phyloP scores from a whole-genome alignment of 768 basidiomycete species.

The Tulasnella sp. region DNA sequence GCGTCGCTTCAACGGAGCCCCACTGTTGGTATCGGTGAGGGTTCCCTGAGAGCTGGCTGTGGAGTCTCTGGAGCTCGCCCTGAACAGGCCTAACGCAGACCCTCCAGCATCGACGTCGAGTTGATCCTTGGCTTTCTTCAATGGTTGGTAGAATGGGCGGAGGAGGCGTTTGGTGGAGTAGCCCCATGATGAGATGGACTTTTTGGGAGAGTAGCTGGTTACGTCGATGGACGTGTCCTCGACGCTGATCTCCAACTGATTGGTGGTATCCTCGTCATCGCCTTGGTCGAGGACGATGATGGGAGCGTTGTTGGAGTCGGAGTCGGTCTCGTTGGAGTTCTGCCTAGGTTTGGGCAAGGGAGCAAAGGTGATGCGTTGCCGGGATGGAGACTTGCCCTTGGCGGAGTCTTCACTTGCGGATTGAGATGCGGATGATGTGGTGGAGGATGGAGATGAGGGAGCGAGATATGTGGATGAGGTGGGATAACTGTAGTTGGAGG shows the following conservation, averaged over 20 bases:
- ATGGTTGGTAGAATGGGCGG: conserved; percentile 24
- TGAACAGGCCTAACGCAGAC: conserved; percentile 24
- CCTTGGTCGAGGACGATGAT: conserved; percentile 32
- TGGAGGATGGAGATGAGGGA: conserved; percentile 14
- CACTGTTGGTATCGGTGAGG: conserved; percentile 1
- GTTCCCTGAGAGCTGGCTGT: conserved; percentile 24
- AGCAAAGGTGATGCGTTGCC: conserved; percentile 64
- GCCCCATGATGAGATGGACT: conserved; percentile 1
- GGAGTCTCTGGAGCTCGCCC: conserved; percentile 24
- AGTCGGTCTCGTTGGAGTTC: conserved; percentile 30
- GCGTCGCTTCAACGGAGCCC: conserved; percentile 5
- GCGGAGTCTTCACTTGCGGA: conserved; percentile 7
- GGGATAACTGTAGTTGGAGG: background rate
- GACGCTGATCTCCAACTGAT: conserved; percentile 8
- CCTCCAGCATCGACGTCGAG: background rate
- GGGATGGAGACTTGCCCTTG: background rate
- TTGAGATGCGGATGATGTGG: conserved; percentile 8
- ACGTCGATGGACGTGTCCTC: conserved; percentile 1
- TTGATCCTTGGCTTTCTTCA: conserved; percentile 20
- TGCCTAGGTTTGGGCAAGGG: conserved; percentile 66
- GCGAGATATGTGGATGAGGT: background rate
- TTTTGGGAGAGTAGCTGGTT: background rate
- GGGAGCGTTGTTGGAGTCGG: conserved; percentile 24
- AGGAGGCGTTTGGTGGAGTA: conserved; percentile 28
- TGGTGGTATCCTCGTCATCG: conserved; percentile 16